Percentiles rank a stretch among this genome's conserved stretches.
Evolutionary conservation across 106 monocot genomes (phyloP).

Genomic region (Agapanthus africanus): DNA sequence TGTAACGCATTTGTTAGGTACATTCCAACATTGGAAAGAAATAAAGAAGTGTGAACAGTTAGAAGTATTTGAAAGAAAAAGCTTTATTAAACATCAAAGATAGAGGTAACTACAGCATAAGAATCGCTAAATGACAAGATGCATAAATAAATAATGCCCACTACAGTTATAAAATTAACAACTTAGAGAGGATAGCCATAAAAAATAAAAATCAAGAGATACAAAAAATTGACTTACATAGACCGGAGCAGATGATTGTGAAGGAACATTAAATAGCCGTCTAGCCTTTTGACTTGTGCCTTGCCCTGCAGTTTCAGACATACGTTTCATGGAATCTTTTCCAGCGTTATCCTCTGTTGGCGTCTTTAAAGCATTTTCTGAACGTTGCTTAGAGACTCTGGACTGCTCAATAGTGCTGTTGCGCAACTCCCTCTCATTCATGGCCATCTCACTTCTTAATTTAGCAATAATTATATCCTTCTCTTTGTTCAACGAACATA

Average conservation of each 20-base stretch:
- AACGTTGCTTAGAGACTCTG: slow-evolving; percentile 10
- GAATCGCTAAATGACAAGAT: background rate
- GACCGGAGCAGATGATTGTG: slow-evolving; percentile 12
- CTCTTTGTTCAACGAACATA: slow-evolving; percentile 20
- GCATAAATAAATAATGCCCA: background rate
- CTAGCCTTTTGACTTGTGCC: slow-evolving; percentile 11
- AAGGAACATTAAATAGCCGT: slow-evolving; percentile 1
- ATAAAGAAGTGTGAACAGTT: no score
- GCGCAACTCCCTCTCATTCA: slow-evolving; percentile 9
- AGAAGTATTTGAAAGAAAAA: background rate
- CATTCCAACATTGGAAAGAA: no score
- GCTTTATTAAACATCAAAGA: background rate
- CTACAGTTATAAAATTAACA: background rate
- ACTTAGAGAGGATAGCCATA: background rate
- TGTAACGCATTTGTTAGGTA: no score
- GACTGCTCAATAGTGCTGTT: slow-evolving; percentile 1
- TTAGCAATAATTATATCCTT: slow-evolving; percentile 34
- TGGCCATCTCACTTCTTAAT: slow-evolving; percentile 29
- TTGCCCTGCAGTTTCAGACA: slow-evolving; percentile 1
- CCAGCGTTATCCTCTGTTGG: background rate
- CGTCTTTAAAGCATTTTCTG: slow-evolving; percentile 10
- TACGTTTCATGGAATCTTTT: slow-evolving; percentile 12
- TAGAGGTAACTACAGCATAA: background rate
- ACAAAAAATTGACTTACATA: slow-evolving; percentile 27
- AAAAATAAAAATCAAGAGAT: no score